Percentiles rank a stretch among this genome's conserved stretches.
Conservation (phyloP, 768 basidiomycete genomes). For the Chalciporus sphaerocephalus region DNA sequence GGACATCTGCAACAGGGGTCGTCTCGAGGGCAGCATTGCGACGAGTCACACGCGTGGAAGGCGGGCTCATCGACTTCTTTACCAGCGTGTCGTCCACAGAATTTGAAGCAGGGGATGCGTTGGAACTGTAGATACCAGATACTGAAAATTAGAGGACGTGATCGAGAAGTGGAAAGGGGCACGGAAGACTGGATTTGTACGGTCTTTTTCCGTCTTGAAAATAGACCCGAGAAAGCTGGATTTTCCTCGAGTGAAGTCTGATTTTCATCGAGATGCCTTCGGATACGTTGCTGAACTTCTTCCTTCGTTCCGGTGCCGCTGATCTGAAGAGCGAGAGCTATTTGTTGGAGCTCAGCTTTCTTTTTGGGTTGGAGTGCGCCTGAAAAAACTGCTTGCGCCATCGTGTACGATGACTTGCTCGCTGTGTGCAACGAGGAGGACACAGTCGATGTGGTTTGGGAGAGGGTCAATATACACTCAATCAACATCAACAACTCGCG, state of each 20-base stretch:
- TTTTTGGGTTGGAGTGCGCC: slow-evolving; percentile 62
- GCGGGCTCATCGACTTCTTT: slow-evolving; percentile 15
- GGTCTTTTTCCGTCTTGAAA: slow-evolving; percentile 36
- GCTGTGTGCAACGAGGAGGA: background rate
- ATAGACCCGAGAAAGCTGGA: slow-evolving; percentile 55
- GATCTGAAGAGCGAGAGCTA: slow-evolving; percentile 51
- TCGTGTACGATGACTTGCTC: slow-evolving; percentile 19
- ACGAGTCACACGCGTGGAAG: slow-evolving; percentile 20
- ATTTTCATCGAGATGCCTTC: slow-evolving; percentile 55
- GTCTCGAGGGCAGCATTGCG: slow-evolving; percentile 31
- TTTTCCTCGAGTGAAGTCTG: slow-evolving; percentile 53
- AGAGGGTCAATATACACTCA: slow-evolving; percentile 12
- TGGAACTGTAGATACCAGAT: slow-evolving; percentile 10
- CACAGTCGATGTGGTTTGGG: slow-evolving; percentile 10
- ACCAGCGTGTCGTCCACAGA: slow-evolving; percentile 11
- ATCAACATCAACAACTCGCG: slow-evolving; percentile 33
- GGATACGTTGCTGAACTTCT: slow-evolving; percentile 58
- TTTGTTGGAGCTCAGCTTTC: slow-evolving; percentile 62
- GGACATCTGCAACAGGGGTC: slow-evolving; percentile 48
- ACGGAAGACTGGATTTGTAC: slow-evolving; percentile 13
- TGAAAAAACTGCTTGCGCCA: slow-evolving; percentile 43
- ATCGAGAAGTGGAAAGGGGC: slow-evolving; percentile 1
- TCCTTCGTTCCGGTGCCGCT: slow-evolving; percentile 59
- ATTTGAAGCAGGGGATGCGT: slow-evolving; percentile 16
- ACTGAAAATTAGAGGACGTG: background rate